Evolutionary conservation across 345 rosid genomes (phyloP).

Genomic region (Sisymbrium altissimum): DNA sequence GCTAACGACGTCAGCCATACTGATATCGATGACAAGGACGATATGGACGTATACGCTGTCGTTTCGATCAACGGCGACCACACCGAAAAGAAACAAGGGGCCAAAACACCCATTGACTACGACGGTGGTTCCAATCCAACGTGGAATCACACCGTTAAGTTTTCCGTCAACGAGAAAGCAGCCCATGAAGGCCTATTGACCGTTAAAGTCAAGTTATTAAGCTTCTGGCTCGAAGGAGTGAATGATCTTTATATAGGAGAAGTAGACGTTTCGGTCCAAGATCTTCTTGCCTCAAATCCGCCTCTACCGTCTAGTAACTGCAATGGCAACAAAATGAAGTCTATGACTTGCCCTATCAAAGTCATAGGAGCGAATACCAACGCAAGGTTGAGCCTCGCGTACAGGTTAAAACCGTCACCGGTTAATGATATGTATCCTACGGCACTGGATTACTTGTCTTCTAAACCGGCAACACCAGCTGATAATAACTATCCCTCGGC

Average conservation of each 20-base stretch:
- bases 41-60: conserved; percentile 63
- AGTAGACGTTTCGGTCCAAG: conserved; percentile 61
- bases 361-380: conserved; percentile 26
- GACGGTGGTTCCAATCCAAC: conserved; percentile 53
- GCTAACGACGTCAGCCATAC: conserved; percentile 52
- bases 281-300: conserved; percentile 40
- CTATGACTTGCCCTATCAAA: conserved; percentile 44
- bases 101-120: conserved; percentile 43
- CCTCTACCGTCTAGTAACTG: conserved; percentile 5
- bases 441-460: not conserved
- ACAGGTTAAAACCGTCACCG: conserved; percentile 12
- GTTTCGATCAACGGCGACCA: conserved; percentile 45
- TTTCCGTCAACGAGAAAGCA: conserved; percentile 40
- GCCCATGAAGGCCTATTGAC: conserved; percentile 40
- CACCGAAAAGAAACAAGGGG: conserved; percentile 33
- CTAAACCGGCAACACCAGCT: not conserved
- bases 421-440: not conserved
- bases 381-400: conserved; percentile 50
- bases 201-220: conserved; percentile 46
- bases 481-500: not conserved
- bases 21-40: conserved; percentile 35
- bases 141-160: conserved; percentile 63
- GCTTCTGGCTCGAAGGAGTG: conserved; percentile 53
- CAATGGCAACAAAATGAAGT: conserved; percentile 24
- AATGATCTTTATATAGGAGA: conserved; percentile 46